Evolutionary conservation across 2,329 filamentous ascomycete species (phyloP).

Genomic region (Aureobasidium musti): DNA sequence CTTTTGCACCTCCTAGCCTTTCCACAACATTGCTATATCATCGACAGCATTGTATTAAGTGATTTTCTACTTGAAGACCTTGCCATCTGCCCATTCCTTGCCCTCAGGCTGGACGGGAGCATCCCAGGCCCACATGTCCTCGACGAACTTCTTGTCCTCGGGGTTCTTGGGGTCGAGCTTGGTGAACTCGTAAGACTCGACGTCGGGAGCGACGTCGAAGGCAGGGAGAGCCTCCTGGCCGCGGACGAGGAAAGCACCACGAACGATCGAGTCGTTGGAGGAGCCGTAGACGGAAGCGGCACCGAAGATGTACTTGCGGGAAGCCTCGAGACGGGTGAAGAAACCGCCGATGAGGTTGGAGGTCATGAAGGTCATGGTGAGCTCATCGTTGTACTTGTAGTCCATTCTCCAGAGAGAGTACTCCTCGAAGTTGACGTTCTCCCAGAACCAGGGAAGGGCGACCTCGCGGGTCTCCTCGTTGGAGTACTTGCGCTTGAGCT

Average conservation of each 20-base stretch:
- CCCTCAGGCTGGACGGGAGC: constrained; percentile 75
- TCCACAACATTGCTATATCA: not conserved
- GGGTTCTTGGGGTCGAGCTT: constrained; percentile 90
- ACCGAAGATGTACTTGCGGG: constrained; percentile 98
- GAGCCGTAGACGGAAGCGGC: constrained; percentile 83
- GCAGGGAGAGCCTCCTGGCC: constrained; percentile 82
- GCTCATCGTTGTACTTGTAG: constrained; percentile 99
- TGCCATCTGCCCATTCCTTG: constrained; percentile 92
- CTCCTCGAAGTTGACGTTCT: constrained; percentile 89
- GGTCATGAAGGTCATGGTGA: constrained; percentile 97
- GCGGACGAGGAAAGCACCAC: constrained; percentile 92
- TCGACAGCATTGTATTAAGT: too few species aligned
- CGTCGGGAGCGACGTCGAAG: constrained; percentile 96
- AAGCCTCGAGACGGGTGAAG: constrained; percentile 94
- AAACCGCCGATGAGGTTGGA: constrained; percentile 98
- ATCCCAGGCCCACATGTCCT: constrained; percentile 91
- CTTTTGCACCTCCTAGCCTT: too few species aligned
- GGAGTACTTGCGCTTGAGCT: constrained; percentile 99
- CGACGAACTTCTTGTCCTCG: constrained; percentile 82
- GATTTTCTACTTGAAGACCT: constrained; percentile 47
- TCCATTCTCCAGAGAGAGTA: constrained; percentile 93
- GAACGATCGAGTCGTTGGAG: constrained; percentile 85
- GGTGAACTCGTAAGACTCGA: constrained; percentile 92
- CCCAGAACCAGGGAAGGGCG: constrained; percentile 97
- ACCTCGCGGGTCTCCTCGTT: constrained; percentile 82